Percentiles rank a stretch among this genome's conserved stretches.
phyloP scores from a whole-genome alignment of 176 grass and related monocot genomes.

The Oropetium thomaeum region DNA sequence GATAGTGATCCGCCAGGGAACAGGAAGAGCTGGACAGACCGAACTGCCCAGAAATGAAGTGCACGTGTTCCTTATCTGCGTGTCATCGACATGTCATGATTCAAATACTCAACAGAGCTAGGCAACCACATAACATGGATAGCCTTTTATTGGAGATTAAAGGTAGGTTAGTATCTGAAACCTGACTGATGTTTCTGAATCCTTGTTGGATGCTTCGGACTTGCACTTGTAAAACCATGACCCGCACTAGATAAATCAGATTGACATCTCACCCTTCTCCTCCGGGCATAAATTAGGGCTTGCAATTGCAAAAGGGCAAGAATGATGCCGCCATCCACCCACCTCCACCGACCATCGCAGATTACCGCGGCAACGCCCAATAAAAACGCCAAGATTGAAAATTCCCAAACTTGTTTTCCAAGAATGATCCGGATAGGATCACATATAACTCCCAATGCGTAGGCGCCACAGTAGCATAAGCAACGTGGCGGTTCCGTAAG shows the following conservation, averaged over 20 bases:
- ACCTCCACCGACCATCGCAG: constrained; percentile 26
- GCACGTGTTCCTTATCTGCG: not conserved
- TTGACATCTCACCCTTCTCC: not conserved
- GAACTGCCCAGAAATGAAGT: constrained; percentile 14
- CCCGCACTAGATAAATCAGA: not conserved
- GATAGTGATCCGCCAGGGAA: constrained; percentile 17
- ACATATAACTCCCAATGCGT: not conserved
- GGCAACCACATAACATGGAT: not conserved
- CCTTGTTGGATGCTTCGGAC: not conserved
- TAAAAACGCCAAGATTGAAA: not conserved
- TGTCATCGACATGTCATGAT: not conserved
- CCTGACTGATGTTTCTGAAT: not conserved
- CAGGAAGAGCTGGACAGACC: not conserved
- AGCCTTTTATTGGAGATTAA: not conserved
- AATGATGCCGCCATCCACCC: not conserved
- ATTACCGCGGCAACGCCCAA: not conserved
- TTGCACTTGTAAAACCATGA: not conserved
- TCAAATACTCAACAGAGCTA: not conserved
- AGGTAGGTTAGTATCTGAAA: not conserved
- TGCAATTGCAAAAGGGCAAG: not conserved
- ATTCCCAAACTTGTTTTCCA: not conserved
- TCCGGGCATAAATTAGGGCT: not conserved
- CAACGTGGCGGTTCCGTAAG: not conserved
- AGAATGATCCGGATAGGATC: not conserved
- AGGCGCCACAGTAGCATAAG: not conserved